Percentiles rank a stretch among this genome's conserved stretches.
Evolutionary conservation across 1,284 basidiomycete species (phyloP).

Genomic region (Tilletia setariae): DNA sequence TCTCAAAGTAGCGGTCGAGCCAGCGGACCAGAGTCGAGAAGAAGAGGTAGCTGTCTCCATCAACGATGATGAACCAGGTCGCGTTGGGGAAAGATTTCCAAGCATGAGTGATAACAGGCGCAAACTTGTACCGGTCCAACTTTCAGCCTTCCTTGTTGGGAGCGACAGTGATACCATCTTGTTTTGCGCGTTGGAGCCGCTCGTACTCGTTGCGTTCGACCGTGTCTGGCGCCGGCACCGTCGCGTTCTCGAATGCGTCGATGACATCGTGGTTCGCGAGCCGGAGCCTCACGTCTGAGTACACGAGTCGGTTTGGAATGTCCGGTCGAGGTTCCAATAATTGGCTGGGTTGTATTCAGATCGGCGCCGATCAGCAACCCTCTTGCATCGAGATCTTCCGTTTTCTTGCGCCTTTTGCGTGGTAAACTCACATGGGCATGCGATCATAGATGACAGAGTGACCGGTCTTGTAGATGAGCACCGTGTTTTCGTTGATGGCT

Average conservation of each 20-base stretch:
- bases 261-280: background rate
- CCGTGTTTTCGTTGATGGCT: background rate
- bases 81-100: slow-evolving; percentile 6
- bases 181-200: slow-evolving; percentile 1
- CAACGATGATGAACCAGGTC: background rate
- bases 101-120: background rate
- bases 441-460: slow-evolving; percentile 6
- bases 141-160: background rate
- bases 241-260: background rate
- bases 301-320: slow-evolving; percentile 5
- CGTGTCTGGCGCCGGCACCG: background rate
- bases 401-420: too few relatives aligned
- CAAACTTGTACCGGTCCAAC: slow-evolving; percentile 12
- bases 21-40: background rate
- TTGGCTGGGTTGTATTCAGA: background rate
- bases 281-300: background rate
- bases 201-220: slow-evolving; percentile 6
- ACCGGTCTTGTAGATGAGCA: background rate
- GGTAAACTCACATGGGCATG: slow-evolving; percentile 3
- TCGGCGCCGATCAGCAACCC: background rate
- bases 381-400: background rate
- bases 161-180: background rate
- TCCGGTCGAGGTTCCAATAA: background rate
- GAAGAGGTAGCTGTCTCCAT: background rate
- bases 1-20: slow-evolving; percentile 5